Evolutionary conservation across 305 asterid species (phyloP), one percentile per base, ranked within the genome.

Genomic region (Lippia alba): DNA sequence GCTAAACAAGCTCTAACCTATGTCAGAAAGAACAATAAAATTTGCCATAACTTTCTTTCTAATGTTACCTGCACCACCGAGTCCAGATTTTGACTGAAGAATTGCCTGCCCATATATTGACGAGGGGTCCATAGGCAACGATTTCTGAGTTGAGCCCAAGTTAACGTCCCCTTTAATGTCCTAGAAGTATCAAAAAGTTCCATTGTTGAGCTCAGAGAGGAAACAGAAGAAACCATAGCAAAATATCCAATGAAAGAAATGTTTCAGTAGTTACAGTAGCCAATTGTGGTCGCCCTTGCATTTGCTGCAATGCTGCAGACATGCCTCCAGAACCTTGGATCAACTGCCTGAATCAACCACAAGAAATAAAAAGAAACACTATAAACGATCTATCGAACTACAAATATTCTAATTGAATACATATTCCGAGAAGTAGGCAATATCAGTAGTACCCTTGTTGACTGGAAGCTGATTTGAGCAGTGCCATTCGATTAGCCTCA

Each of bases 71-170:
- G 96, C 87, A 78, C 95, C 89, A 46, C 96, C 96, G 67, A 95
- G 80, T 76, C 99, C 99, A 85, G 98, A 88, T 80, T 95, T 95
- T 20, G 98, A 87, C 79, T 90, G 99, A 63, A 92, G 96, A 81
- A 95, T 90, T 12, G 98, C 92, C 79, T 92, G 97, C 66, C 97
- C 98, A 75, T 95, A 95, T 45, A 92, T 84, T 0, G 99, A 95
- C 56, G 98, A 87, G 58, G 97, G 97, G 75, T 95, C 97, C 91
- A 89, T 82, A 32, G 96, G 85, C 76, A 87, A 59, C 17, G 97
- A 89, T 76, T 91, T 95, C 73, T 87, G 98, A 73, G 82, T 57
- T 66, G 78, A 78, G n/a, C 97, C 91, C 86, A 95, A 60, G 82
- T 85, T 84, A 57, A 85, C 93, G 76, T 95, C 98, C 63, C 71